Conservation (phyloP, 345 rosid species). For the Linum lewisii region DNA sequence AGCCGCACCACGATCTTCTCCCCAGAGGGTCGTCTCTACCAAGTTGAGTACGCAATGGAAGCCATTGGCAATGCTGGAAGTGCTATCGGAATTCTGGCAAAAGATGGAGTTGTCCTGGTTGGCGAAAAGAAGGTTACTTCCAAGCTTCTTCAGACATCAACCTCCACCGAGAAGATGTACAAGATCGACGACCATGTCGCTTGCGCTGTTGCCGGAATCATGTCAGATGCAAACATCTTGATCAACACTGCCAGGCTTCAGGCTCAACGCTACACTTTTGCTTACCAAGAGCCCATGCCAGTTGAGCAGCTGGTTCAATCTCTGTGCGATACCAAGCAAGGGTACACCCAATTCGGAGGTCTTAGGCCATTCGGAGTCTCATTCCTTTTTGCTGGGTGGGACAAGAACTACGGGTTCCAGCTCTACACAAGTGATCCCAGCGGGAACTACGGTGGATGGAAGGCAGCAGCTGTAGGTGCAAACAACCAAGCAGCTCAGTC, state of each 20-base stretch:
- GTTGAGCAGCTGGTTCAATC: conserved; percentile 96
- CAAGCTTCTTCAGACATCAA: conserved; percentile 84
- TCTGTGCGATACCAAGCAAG: conserved; percentile 92
- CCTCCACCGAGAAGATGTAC: conserved; percentile 93
- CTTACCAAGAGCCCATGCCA: conserved; percentile 95
- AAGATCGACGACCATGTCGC: conserved; percentile 96
- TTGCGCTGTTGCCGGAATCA: conserved; percentile 93
- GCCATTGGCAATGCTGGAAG: conserved; percentile 96
- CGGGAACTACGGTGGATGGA: conserved; percentile 95
- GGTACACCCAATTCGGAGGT: conserved; percentile 95
- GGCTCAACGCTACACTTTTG: conserved; percentile 80
- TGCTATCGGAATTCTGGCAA: conserved; percentile 79
- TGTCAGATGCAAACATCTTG: conserved; percentile 96
- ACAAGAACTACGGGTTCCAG: conserved; percentile 83
- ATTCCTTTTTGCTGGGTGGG: conserved; percentile 93
- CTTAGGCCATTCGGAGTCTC: conserved; percentile 96
- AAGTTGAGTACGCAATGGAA: conserved; percentile 98
- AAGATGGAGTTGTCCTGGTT: conserved; percentile 83
- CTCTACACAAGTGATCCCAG: conserved; percentile 96
- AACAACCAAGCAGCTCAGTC: conserved; percentile 98
- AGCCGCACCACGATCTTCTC: conserved; percentile 98
- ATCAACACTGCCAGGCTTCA: conserved; percentile 92
- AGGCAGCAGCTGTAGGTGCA: conserved; percentile 92
- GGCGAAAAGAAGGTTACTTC: conserved; percentile 99
- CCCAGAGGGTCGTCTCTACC: conserved; percentile 98